phyloP scores from a whole-genome alignment of 805 yeast genomes.

The Grigorovia jiainica region DNA sequence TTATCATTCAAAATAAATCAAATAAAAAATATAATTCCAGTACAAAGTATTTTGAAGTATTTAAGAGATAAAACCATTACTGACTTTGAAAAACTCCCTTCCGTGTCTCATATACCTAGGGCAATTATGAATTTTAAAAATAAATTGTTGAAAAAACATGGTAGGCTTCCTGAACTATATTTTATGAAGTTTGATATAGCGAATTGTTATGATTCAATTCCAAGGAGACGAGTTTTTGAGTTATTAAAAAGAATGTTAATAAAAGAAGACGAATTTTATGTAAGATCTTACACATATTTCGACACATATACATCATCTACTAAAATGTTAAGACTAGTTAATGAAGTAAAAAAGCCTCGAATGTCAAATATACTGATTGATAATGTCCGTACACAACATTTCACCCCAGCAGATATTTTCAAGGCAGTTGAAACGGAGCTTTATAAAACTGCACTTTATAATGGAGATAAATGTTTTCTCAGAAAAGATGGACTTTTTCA shows the following conservation, averaged over 20 bases:
- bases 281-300: conserved; percentile 17
- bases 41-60: conserved; percentile 30
- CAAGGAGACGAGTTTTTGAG: conserved; percentile 34
- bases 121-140: conserved; percentile 32
- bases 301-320: conserved; percentile 12
- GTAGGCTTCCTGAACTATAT: conserved; percentile 32
- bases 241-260: conserved; percentile 20
- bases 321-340: conserved; percentile 11
- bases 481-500: conserved; percentile 71
- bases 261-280: conserved; percentile 20
- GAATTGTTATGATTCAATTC: conserved; percentile 68
- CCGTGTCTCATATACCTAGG: conserved; percentile 38
- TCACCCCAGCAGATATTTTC: conserved; percentile 38
- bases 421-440: conserved; percentile 44
- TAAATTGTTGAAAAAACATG: conserved; percentile 9
- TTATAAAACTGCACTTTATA: conserved; percentile 38
- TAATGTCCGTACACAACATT: conserved; percentile 26
- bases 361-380: conserved; percentile 23
- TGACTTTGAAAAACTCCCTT: conserved; percentile 28
- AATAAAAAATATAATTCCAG: conserved; percentile 36
- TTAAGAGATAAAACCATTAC: conserved; percentile 24
- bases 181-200: conserved; percentile 67
- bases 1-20: conserved; percentile 29
- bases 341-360: conserved; percentile 9
- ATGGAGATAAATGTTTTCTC: conserved; percentile 31